Percentiles rank a stretch among this genome's conserved stretches.
Conservation (phyloP, 176 grass and related monocot species). For the Ensete ventricosum region DNA sequence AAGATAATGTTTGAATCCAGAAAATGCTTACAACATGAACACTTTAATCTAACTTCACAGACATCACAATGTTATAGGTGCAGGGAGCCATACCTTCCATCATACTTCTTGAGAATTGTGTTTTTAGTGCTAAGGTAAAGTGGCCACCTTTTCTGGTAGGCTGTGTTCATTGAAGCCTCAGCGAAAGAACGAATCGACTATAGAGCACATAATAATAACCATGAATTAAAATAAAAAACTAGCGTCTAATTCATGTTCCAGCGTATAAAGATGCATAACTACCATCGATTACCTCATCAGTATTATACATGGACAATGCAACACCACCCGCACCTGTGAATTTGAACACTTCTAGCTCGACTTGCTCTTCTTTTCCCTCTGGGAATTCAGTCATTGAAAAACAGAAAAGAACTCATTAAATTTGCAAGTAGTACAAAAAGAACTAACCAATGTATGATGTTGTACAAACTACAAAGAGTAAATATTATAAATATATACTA, state of each 20-base stretch:
- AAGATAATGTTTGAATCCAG: background rate
- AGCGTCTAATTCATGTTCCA: background rate
- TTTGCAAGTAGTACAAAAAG: background rate
- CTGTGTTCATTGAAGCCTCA: conserved; percentile 88
- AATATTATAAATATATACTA: background rate
- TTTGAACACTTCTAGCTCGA: conserved; percentile 75
- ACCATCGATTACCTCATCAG: conserved; percentile 48
- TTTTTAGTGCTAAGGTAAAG: conserved; percentile 97
- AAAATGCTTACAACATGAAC: background rate
- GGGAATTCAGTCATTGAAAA: conserved; percentile 39
- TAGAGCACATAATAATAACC: conserved; percentile 16
- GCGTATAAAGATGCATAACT: background rate
- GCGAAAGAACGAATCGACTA: conserved; percentile 92
- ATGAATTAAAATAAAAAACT: conserved; percentile 17
- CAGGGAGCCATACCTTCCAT: conserved; percentile 60
- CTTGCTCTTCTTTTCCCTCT: conserved; percentile 42
- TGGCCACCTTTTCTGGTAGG: conserved; percentile 69
- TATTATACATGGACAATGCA: conserved; percentile 92
- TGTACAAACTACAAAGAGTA: background rate
- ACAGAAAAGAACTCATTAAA: conserved; percentile 16
- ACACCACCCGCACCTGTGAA: conserved; percentile 86
- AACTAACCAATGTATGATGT: background rate
- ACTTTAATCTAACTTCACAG: background rate
- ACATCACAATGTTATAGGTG: background rate
- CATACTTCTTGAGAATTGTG: conserved; percentile 90